Base-by-base conservation (phyloP, 2,329 filamentous ascomycete species). In the Claviceps maximensis region DNA sequence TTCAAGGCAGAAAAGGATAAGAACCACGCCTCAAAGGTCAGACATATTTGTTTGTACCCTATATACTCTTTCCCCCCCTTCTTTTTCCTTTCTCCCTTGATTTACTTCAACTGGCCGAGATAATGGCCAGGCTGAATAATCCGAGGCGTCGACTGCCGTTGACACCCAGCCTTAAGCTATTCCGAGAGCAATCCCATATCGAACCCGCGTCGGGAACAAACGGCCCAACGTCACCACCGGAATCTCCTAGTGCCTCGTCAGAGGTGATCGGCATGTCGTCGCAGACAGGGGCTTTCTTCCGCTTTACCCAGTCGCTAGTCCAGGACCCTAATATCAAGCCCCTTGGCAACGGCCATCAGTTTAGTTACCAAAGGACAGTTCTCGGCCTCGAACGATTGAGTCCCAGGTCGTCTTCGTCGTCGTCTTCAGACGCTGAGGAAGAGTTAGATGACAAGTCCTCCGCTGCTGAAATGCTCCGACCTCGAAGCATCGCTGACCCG, bases 161-260 rank as follows among this genome's bases (percentile, higher is more conserved):
- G 42, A 73, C 71, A 56, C 71, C 72, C 52, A 69, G 70, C 55
- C 65, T 73, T 58, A 67, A 68, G 57, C 58, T 66, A 53, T 59
- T 57, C 53, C 62, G 62, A 54, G 63, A 66, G 38, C 59, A 61
- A 51, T 56, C 57, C 53, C 60, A 59, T 59, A 47, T 36, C 50
- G 54, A 53, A 15, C 54, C 51, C 40, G 60, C 63, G 25, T 41
- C 29, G 49, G 49, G 62, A 40, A 62, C 64, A 58, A 52, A 38
- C 4, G 67, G 69, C 53, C 73, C 71, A 51, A 70, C 72, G 53
- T 76, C 74, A 59, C 74, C 73, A 57, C 73, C 73, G 42, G 71
- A 72, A 49, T 75, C 73, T 42, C 74, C 73, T 50, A 73, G 70
- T 42, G 64, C 67, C 38, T 66, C 67, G 52, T 67, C 68, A 53